Base-by-base conservation (phyloP, 768 basidiomycete genomes). In the Brasilioporus rufonigricans region DNA sequence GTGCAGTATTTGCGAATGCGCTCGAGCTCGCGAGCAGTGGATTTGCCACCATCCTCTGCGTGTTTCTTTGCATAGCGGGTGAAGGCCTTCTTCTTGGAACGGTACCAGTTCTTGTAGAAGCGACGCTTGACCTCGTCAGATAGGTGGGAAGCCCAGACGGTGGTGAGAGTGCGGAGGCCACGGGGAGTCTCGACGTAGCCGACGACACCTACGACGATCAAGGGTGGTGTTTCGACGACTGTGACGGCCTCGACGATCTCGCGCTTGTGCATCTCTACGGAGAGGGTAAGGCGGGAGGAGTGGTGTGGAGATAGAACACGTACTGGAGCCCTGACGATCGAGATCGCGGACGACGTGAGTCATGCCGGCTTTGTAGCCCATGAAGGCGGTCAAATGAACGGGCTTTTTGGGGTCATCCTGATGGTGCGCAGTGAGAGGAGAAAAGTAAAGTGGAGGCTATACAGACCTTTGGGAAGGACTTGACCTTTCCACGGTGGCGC, bases 91-190 rank as follows among this genome's bases (percentile, higher is more conserved):
- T 98, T 98, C 91, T 99, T 99, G 47, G 93, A 96, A 65, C 92
- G 88, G 83, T 98, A 98, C 95, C 96, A 98, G 85, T 96, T 97
- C 84, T 94, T 95, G 89, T 98, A 98, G 88, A 99, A 98, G 65
- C 97, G 86, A 70, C 97, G 92, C 79, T 96, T 99, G 73, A 98
- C 73, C 73, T 98, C 95, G 74, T 98, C 97, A 36, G 93, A 95
- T 40, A 99, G 84, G 75, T 99, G 97, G 64, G 91, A 90, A 44
- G 97, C 95, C 97, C 91, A 93, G 73, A 97, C 95, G 57, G 97
- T 99, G 70, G 97, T 98, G 70, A 99, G 89, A 39, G 94, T 93
- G 71, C 97, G 94, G 62, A 99, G 88, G 68, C 97, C 97, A 66
- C 97, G 95, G 70, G 97, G 97, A 56, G 97, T 98, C 80, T 99